Percentiles rank a stretch among this genome's conserved stretches.
Conservation (phyloP, 306 rosid species). For the Morella rubra region DNA sequence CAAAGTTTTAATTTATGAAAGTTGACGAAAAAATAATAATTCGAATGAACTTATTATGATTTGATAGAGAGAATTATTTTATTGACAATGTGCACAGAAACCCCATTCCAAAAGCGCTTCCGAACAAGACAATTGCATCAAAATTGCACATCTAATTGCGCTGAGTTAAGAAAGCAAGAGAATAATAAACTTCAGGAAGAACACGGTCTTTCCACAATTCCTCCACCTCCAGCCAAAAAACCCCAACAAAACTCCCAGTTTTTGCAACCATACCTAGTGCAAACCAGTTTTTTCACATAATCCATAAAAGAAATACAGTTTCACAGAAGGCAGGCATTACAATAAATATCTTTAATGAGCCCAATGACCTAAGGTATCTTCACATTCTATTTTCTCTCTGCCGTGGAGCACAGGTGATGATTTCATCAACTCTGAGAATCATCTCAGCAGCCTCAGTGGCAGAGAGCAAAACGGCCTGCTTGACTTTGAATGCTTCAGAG, state of each 20-base stretch:
- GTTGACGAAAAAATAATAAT: too few relatives aligned
- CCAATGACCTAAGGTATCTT: slow-evolving; percentile 22
- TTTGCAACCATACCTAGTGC: not conserved
- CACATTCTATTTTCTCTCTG: slow-evolving; percentile 94
- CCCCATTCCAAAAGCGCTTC: not conserved
- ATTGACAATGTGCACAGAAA: too few relatives aligned
- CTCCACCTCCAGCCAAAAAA: not conserved
- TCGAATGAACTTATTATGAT: too few relatives aligned
- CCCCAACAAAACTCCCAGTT: not conserved
- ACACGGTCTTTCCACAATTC: not conserved
- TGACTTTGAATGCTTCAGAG: slow-evolving; percentile 83
- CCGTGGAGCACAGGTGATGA: slow-evolving; percentile 96
- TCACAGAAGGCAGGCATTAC: slow-evolving; percentile 16
- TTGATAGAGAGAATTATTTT: too few relatives aligned
- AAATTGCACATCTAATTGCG: not conserved
- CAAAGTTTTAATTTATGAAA: too few relatives aligned
- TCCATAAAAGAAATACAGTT: slow-evolving; percentile 2
- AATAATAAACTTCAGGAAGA: not conserved
- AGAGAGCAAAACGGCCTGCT: slow-evolving; percentile 90
- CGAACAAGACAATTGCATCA: not conserved
- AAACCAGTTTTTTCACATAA: slow-evolving; percentile 8
- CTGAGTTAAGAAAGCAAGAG: not conserved
- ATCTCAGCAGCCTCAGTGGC: slow-evolving; percentile 97
- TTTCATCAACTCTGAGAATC: slow-evolving; percentile 97
- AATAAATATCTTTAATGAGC: slow-evolving; percentile 12